Evolutionary conservation across 1,284 basidiomycete species (phyloP), one percentile per base, ranked within the genome.

Genomic region (Rhodotorula sp.): DNA sequence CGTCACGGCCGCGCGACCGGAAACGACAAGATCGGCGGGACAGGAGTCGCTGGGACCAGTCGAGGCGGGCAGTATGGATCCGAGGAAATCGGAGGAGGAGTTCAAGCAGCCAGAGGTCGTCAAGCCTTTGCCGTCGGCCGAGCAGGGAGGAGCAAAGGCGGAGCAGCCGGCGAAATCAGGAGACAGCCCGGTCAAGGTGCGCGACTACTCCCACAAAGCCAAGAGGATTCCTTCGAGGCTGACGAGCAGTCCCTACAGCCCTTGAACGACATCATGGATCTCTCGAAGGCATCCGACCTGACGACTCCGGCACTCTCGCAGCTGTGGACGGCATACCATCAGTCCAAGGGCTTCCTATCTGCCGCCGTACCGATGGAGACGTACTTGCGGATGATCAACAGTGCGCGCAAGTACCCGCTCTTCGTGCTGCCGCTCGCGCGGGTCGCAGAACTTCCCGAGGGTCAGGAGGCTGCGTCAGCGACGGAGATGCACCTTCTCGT

Each of bases 301-400:
- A 88, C 89, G 1, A 71, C 88, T 4, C 84, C 86, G 15, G 88
- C 90, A 78, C 85, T 97, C 73, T 85, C 87, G 7, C 84, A 88
- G 2, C 84, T 96, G 2, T 96, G 94, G 94, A 90, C 86, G n/a
- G 85, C 89, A 0, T 96, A 93, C 77, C 93, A 96, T 79, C 85
- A 87, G 24, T 89, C 92, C 13, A 85, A 88, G 56, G 91, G 91
- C 11, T 92, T 85, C 79, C 84, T 96, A 27, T 93, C 89, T 68
- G 93, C 93, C 0, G 84, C 87, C 6, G 84, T 96, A 19, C 88
- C 92, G 0, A 74, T 88, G 55, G 83, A 84, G 9, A 85, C 86
- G n/a, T 95, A 95, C 81, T 78, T 84, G 48, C 84, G 85, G 72
- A 90, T 97, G 88, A 77, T 86, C 30, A 76, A 77, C 29, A 81